Evolutionary conservation across 768 basidiomycete genomes (phyloP).

Genomic region (Russula compacta): DNA sequence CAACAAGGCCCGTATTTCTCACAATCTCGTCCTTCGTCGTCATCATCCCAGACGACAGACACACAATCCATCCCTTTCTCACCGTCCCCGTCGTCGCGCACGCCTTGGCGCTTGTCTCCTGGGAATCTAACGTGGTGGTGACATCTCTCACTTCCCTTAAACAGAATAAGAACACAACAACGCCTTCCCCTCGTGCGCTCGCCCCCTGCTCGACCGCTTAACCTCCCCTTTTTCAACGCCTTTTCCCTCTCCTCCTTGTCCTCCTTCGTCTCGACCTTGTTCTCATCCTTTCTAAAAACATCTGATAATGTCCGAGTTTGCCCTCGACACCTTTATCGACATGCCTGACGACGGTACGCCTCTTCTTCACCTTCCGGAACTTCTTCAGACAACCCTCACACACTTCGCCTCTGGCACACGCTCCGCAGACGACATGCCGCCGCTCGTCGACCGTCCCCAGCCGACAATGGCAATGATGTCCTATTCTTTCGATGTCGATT

Average conservation of each 20-base stretch:
- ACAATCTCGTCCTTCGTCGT: background rate
- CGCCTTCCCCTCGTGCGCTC: conserved; percentile 16
- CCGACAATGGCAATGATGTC: conserved; percentile 40
- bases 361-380: background rate
- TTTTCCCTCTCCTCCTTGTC: background rate
- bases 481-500: conserved; percentile 56
- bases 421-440: conserved; percentile 29
- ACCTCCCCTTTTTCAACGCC: conserved; percentile 15
- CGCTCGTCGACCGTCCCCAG: conserved; percentile 42
- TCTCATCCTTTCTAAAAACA: background rate
- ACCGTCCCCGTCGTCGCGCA: background rate
- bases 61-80: background rate
- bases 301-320: conserved; percentile 8
- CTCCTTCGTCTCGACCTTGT: conserved; percentile 3
- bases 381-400: background rate
- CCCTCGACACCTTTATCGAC: background rate
- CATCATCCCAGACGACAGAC: background rate
- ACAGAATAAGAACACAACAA: conserved; percentile 14
- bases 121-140: conserved; percentile 16
- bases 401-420: background rate
- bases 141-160: conserved; percentile 9
- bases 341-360: conserved; percentile 15
- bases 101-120: background rate
- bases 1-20: too few species aligned
- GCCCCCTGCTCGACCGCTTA: conserved; percentile 7